Evolutionary conservation across 2,329 filamentous ascomycete species (phyloP), one percentile per base, ranked within the genome.

Genomic region (Aspergillus brunneoviolaceus): DNA sequence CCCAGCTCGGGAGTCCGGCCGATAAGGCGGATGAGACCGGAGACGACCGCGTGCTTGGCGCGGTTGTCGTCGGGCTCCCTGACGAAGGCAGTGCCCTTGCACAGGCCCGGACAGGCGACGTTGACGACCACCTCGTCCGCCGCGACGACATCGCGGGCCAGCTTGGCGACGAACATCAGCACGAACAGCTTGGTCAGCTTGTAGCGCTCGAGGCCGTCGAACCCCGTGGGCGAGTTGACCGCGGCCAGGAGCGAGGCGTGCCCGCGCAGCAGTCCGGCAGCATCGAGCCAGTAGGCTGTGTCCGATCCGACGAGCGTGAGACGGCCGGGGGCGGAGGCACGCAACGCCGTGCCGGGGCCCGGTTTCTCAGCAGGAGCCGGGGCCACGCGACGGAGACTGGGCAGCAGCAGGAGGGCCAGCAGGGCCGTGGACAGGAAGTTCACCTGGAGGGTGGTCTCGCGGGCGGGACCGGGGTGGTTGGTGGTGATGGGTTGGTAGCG

Each of bases 101-200:
- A 35, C 12, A 35, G 33, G 12, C 33, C 82, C 0, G 82, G 82
- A 21, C 82, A 80, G 1, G 78, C 79, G 1, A 81, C 60, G 55
- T 83, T 84, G 47, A 84, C 69, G 16, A 76, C 61, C 19, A 73
- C 66, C 51, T 70, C 59, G 25, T 61, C 49, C 65, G 65, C 9
- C 63, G 49, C 25, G 48, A 60, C 19, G 72, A 62, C 19, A 65
- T 66, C 6, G 11, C 33, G 33, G 60, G 61, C 51, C 64, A 52
- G 7, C 60, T 59, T 19, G 58, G 65, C 21, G 60, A 62, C 12
- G 19, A 31, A 14, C 59, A 62, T n/a, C 27, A 51, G 5, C 50
- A 51, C 11, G 33, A 61, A 29, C 9, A 58, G 29, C 21, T 54
- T 58, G 2, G 50, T 39, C 21, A 45, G 23, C 19, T 42, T 47